A percentile compares a stretch with the other conserved stretches of the same genome.
Evolutionary conservation across 352 stramenopile genomes (phyloP).

Genomic region (Pythium periplocum): DNA sequence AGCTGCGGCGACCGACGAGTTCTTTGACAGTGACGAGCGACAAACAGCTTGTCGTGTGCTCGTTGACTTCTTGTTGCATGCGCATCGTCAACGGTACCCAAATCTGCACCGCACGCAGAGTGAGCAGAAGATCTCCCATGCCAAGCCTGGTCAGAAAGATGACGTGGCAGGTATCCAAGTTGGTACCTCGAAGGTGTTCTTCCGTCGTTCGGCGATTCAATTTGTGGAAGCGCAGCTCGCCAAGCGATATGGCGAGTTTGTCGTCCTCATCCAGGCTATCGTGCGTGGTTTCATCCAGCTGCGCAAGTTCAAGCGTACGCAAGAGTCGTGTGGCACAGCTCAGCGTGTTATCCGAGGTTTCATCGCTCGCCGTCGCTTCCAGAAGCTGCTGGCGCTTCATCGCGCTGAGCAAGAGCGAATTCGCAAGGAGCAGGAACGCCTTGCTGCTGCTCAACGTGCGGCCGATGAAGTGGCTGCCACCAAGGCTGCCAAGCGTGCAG

Average conservation of each 20-base stretch:
- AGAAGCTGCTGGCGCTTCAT: slow-evolving; percentile 42
- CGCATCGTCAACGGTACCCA: slow-evolving; percentile 63
- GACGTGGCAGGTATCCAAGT: slow-evolving; percentile 70
- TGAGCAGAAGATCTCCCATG: too few relatives aligned
- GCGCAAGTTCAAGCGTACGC: slow-evolving; percentile 41
- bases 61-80: slow-evolving; percentile 61
- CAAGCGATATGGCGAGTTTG: slow-evolving; percentile 83
- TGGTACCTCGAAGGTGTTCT: slow-evolving; percentile 76
- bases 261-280: slow-evolving; percentile 78
- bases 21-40: slow-evolving; percentile 47
- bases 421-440: slow-evolving; percentile 26
- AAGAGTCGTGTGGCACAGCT: slow-evolving; percentile 31
- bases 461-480: slow-evolving; percentile 5
- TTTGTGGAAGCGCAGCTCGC: slow-evolving; percentile 82
- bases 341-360: slow-evolving; percentile 68
- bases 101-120: slow-evolving; percentile 20
- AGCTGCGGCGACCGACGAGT: slow-evolving; percentile 34
- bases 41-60: slow-evolving; percentile 51
- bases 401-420: slow-evolving; percentile 36
- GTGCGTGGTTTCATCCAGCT: slow-evolving; percentile 53
- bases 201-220: slow-evolving; percentile 78
- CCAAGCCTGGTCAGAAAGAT: slow-evolving; percentile 9
- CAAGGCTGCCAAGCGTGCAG: slow-evolving; percentile 2
- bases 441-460: slow-evolving; percentile 21
- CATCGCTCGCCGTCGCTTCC: slow-evolving; percentile 51